A percentile compares a stretch with the other conserved stretches of the same genome.
These are phyloP conservation scores for Alnus glutinosa DNA, from an alignment of 306 rosid species.

Conservation along the genomic window DNA sequence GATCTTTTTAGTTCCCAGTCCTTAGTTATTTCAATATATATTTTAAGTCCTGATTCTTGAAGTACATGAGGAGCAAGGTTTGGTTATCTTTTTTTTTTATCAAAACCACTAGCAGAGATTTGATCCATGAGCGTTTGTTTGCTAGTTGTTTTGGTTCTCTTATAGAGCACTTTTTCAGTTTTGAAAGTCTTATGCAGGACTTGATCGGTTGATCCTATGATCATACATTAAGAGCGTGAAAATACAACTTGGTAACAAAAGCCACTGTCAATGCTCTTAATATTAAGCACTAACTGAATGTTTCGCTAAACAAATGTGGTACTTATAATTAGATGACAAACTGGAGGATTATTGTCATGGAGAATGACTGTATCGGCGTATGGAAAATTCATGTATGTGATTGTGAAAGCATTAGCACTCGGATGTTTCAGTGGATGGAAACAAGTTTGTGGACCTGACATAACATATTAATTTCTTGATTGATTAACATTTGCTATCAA, in stretches of 20 bases:
- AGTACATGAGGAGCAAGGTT: neutral
- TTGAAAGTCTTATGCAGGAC: neutral
- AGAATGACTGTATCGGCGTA: neutral
- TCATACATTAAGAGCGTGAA: neutral
- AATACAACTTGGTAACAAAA: neutral
- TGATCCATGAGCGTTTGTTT: neutral
- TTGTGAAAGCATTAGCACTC: neutral
- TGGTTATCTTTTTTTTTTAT: neutral
- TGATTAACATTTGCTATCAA: neutral
- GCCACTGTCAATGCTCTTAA: neutral
- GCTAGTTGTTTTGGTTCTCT: neutral
- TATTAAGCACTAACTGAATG: neutral
- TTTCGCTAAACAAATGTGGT: neutral
- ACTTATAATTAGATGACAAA: neutral
- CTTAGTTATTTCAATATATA: neutral
- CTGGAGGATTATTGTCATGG: neutral
- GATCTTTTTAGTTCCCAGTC: neutral
- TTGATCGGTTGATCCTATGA: neutral
- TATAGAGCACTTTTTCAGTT: neutral
- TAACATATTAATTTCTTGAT: neutral
- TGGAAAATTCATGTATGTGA: neutral
- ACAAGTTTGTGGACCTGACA: neutral
- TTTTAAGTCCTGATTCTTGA: neutral
- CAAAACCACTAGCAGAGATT: neutral
- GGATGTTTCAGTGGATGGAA: neutral